These are phyloP conservation scores for Solanum hybrid DNA, from an alignment of 305 asterid species.

Conservation along the genomic window DNA sequence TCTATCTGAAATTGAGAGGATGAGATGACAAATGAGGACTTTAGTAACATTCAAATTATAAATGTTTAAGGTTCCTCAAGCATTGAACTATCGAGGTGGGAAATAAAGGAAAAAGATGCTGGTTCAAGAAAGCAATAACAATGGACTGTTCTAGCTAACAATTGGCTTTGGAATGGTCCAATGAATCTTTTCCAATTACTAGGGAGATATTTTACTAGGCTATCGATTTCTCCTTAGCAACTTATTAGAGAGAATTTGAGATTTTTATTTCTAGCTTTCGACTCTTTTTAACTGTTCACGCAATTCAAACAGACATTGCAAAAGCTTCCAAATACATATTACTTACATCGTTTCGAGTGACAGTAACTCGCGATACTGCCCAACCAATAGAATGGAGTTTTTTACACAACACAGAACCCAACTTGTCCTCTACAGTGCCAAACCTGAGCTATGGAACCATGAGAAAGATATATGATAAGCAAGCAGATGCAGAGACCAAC, in stretches of 20 bases:
- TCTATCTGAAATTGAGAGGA: conserved; percentile 52
- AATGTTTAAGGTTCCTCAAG: background rate
- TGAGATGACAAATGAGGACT: conserved; percentile 5
- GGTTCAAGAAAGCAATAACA: background rate
- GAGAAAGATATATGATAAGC: conserved; percentile 29
- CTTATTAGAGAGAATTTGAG: background rate
- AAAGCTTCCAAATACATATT: background rate
- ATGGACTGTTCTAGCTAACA: background rate
- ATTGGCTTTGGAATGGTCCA: background rate
- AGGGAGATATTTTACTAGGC: background rate
- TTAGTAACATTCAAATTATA: background rate
- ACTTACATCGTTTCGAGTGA: conserved; percentile 66
- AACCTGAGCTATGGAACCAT: conserved; percentile 93
- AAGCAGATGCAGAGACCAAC: conserved; percentile 5
- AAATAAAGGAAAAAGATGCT: background rate
- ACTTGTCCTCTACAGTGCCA: conserved; percentile 75
- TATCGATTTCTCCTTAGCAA: background rate
- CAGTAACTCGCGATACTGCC: conserved; percentile 58
- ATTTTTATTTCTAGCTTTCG: background rate
- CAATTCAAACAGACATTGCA: background rate
- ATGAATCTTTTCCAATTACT: background rate
- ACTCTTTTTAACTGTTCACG: background rate
- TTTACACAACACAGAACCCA: conserved; percentile 47
- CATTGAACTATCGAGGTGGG: background rate
- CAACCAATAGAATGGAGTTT: conserved; percentile 81